Evolutionary conservation across 148 eudicot genomes (phyloP).

Genomic region (Dianthus caryophyllus): DNA sequence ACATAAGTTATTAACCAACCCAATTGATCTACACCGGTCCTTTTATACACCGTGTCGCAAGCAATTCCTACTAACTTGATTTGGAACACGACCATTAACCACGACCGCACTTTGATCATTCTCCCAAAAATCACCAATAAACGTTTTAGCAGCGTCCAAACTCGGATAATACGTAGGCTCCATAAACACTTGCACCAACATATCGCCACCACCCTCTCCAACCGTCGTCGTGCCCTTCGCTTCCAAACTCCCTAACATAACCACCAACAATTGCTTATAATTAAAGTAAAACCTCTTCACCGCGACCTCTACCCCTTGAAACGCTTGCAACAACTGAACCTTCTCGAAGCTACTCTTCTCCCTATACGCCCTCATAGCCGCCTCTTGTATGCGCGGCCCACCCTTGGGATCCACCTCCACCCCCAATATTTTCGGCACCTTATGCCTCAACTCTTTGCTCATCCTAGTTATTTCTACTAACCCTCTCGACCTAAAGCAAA

Average conservation of each 20-base stretch:
- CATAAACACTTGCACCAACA: slow-evolving; percentile 46
- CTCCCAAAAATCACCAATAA: slow-evolving; percentile 65
- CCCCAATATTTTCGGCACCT: slow-evolving; percentile 50
- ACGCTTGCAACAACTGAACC: slow-evolving; percentile 63
- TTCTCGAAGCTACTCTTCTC: slow-evolving; percentile 40
- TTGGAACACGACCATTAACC: not conserved
- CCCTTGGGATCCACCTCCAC: slow-evolving; percentile 82
- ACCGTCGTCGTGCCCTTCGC: slow-evolving; percentile 42
- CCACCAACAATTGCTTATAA: slow-evolving; percentile 58
- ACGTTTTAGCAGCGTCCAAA: slow-evolving; percentile 85
- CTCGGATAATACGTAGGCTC: slow-evolving; percentile 90
- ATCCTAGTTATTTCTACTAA: slow-evolving; percentile 42
- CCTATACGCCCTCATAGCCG: slow-evolving; percentile 65
- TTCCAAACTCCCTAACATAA: slow-evolving; percentile 66
- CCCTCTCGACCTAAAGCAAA: slow-evolving; percentile 61
- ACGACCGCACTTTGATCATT: slow-evolving; percentile 7
- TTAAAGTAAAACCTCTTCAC: slow-evolving; percentile 58
- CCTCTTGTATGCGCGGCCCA: slow-evolving; percentile 65
- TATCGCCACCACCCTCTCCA: slow-evolving; percentile 19
- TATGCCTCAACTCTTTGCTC: slow-evolving; percentile 57
- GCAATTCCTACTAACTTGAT: no score
- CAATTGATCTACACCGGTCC: no score
- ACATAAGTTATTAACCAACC: no score
- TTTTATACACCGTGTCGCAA: not conserved
- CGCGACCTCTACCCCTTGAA: slow-evolving; percentile 68